These are phyloP conservation scores for Camelina neglecta DNA, from an alignment of 345 rosid genomes.

Conservation along the genomic window DNA sequence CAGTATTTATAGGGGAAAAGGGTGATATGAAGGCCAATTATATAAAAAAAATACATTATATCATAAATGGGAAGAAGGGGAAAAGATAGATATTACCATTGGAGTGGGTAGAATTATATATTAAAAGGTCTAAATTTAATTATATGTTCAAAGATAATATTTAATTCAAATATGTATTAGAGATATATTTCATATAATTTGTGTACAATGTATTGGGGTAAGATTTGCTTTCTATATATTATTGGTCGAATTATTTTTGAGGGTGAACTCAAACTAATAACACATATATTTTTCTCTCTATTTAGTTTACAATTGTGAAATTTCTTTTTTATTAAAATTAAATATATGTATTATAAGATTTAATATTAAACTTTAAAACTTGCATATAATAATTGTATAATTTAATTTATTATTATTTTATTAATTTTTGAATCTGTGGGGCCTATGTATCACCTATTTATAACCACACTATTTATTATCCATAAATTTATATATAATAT, in stretches of 20 bases:
- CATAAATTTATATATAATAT: not conserved
- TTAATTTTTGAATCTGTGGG: not conserved
- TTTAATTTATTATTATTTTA: not conserved
- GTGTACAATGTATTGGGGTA: slow-evolving; percentile 2
- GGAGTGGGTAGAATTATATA: not conserved
- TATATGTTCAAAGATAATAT: not conserved
- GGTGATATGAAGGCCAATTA: not conserved
- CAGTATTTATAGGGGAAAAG: slow-evolving; percentile 24
- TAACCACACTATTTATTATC: not conserved
- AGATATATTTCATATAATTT: not conserved
- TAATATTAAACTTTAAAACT: not conserved
- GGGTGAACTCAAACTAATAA: not conserved
- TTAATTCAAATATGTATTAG: not conserved
- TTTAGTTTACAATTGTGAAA: not conserved
- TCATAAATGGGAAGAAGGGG: not conserved
- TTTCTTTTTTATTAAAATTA: too few species aligned
- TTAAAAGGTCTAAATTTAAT: too few species aligned
- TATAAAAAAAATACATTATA: not conserved
- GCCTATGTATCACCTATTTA: too few species aligned
- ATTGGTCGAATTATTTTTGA: not conserved
- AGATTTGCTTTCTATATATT: not conserved
- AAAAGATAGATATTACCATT: not conserved
- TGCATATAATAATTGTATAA: not conserved
- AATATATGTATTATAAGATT: not conserved
- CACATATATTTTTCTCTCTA: not conserved